Conservation (phyloP, 768 basidiomycete species). For the Phylloporus sp. region DNA sequence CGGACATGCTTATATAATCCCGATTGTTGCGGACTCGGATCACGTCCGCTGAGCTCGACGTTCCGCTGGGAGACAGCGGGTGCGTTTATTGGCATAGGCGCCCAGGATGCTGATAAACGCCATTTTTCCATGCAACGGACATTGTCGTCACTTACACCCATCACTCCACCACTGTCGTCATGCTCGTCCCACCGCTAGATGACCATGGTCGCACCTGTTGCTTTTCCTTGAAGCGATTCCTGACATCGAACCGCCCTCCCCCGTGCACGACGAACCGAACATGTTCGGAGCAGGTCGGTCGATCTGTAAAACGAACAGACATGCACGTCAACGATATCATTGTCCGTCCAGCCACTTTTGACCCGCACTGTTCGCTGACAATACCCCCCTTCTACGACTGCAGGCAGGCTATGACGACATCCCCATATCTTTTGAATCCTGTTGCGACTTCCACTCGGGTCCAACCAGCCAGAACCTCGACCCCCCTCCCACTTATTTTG, state of each 20-base stretch:
- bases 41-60: conserved; percentile 22
- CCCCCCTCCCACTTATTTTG: conserved; percentile 40
- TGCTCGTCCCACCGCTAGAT: conserved; percentile 24
- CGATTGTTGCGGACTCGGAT: conserved; percentile 29
- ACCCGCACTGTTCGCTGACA: background rate
- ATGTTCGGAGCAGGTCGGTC: background rate
- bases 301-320: conserved; percentile 4
- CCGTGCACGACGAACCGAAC: background rate
- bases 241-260: conserved; percentile 5
- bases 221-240: conserved; percentile 19
- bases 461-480: conserved; percentile 21
- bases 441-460: conserved; percentile 41
- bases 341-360: conserved; percentile 6
- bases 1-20: conserved; percentile 20
- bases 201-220: conserved; percentile 19
- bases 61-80: conserved; percentile 14
- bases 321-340: background rate
- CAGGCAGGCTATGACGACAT: conserved; percentile 13
- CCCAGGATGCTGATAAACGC: conserved; percentile 30
- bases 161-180: conserved; percentile 9
- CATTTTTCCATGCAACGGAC: conserved; percentile 16
- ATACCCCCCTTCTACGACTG: background rate
- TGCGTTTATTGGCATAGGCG: conserved; percentile 13
- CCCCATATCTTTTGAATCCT: conserved; percentile 36
- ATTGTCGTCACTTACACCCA: conserved; percentile 1